Conservation (phyloP, 805 yeast genomes). For the Candida sanyiensis region DNA sequence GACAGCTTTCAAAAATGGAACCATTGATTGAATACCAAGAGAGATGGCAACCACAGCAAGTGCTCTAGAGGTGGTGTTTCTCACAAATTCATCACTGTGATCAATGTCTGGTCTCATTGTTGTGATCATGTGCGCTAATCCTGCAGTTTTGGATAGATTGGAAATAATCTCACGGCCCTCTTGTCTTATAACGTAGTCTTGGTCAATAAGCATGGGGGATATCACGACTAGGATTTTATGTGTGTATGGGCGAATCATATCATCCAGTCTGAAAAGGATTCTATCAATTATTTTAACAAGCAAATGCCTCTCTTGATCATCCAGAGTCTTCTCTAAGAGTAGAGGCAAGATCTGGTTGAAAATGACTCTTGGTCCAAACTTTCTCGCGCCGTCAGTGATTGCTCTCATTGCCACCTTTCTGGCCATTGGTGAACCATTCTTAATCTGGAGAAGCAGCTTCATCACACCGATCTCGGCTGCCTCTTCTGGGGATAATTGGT, state of each 20-base stretch:
- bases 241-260: conserved; percentile 62
- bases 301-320: conserved; percentile 78
- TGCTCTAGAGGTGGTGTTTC: conserved; percentile 71
- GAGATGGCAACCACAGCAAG: conserved; percentile 82
- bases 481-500: conserved; percentile 44
- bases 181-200: conserved; percentile 63
- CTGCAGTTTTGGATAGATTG: conserved; percentile 73
- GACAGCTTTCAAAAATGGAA: conserved; percentile 82
- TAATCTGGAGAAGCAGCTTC: conserved; percentile 59
- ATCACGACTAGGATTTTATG: conserved; percentile 67
- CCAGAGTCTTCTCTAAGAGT: conserved; percentile 62
- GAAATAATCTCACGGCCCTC: conserved; percentile 80
- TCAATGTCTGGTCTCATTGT: conserved; percentile 78
- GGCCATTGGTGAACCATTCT: conserved; percentile 67
- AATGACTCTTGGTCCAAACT: conserved; percentile 63
- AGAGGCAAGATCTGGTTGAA: conserved; percentile 73
- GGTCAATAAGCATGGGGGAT: conserved; percentile 76
- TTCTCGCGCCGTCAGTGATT: conserved; percentile 55
- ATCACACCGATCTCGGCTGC: conserved; percentile 53
- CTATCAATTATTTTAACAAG: conserved; percentile 73
- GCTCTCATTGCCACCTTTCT: conserved; percentile 67
- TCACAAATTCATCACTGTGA: conserved; percentile 71
- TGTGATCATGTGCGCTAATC: conserved; percentile 73
- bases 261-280: conserved; percentile 59
- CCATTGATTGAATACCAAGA: conserved; percentile 59